phyloP scores from a whole-genome alignment of 495 filamentous ascomycete species.

The Podospora appendiculata region DNA sequence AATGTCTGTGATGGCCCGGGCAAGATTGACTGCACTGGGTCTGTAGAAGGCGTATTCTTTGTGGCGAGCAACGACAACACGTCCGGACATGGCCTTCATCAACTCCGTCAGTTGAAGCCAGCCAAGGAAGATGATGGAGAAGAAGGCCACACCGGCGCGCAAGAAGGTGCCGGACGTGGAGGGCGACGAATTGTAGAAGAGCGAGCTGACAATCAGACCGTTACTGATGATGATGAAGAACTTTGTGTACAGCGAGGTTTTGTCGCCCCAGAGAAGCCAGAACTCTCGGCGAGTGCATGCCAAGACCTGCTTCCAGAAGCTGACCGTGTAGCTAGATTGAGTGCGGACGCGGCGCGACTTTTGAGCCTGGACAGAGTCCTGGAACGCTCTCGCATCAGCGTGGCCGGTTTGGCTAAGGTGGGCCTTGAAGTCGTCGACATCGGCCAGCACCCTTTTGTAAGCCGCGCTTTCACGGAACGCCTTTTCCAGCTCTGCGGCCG shows the following conservation, averaged over 20 bases:
- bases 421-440: constrained; percentile 41
- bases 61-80: constrained; percentile 75
- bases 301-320: constrained; percentile 50
- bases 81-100: constrained; percentile 58
- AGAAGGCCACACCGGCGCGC: constrained; percentile 55
- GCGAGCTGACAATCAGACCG: constrained; percentile 65
- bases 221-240: constrained; percentile 52
- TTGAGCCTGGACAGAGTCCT: constrained; percentile 37
- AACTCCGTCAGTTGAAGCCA: constrained; percentile 72
- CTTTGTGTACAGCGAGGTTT: constrained; percentile 53
- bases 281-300: constrained; percentile 47
- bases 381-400: constrained; percentile 39
- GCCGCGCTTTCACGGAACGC: constrained; percentile 50
- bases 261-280: constrained; percentile 54
- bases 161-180: constrained; percentile 49
- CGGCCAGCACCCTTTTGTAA: constrained; percentile 39
- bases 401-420: constrained; percentile 23
- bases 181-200: constrained; percentile 64
- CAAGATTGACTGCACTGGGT: constrained; percentile 70
- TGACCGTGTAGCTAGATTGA: constrained; percentile 48
- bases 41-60: constrained; percentile 80
- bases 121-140: constrained; percentile 73
- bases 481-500: constrained; percentile 59
- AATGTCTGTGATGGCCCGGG: constrained; percentile 67
- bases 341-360: constrained; percentile 27